Evolutionary conservation across 2,329 filamentous ascomycete genomes (phyloP).

Genomic region (Fusarium sp.): DNA sequence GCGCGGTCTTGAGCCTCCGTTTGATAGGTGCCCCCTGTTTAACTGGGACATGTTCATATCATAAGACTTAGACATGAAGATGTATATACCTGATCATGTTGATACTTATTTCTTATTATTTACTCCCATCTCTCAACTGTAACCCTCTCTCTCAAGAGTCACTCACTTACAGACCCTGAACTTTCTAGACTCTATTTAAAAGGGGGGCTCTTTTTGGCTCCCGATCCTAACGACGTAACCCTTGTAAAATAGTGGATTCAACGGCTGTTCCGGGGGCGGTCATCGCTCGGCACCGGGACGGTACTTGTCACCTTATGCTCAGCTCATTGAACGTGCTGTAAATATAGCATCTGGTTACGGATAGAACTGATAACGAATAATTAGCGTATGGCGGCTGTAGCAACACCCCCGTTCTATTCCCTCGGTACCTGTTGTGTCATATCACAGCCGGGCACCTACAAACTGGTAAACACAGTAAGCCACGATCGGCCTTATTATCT

Average conservation of each 20-base stretch:
- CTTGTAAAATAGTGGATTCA: constrained; percentile 18
- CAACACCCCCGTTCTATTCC: neutral
- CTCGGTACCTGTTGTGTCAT: no score
- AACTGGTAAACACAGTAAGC: neutral
- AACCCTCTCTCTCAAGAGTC: neutral
- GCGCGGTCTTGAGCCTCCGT: constrained; percentile 34
- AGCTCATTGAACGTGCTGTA: constrained; percentile 30
- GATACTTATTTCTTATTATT: neutral
- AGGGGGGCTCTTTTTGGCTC: constrained; percentile 15
- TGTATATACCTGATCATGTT: neutral
- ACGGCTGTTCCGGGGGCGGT: constrained; percentile 44
- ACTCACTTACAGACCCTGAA: constrained; percentile 5
- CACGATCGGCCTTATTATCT: neutral
- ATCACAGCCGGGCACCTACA: no score
- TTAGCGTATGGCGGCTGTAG: no score
- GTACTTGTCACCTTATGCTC: constrained; percentile 47
- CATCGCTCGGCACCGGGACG: constrained; percentile 43
- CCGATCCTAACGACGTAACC: constrained; percentile 9
- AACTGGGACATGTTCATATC: no score
- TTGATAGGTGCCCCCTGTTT: no score
- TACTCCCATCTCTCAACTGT: neutral
- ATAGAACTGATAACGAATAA: neutral
- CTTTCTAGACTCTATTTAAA: constrained; percentile 14
- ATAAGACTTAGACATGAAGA: no score
- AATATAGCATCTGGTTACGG: neutral